Conservation (phyloP, 768 basidiomycete species). For the Trichaptum fuscoviolaceum region DNA sequence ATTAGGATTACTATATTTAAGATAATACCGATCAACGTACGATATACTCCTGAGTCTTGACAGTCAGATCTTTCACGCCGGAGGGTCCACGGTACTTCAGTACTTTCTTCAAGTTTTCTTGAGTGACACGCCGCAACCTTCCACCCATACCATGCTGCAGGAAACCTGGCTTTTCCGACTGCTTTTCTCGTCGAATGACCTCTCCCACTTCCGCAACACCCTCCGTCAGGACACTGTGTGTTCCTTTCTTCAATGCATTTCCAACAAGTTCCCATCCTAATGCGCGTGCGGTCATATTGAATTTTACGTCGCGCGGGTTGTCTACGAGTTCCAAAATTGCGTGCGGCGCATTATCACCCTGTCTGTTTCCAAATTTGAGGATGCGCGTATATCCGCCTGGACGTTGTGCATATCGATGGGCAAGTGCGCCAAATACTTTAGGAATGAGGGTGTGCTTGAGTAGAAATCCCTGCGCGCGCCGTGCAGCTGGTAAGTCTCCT, state of each 20-base stretch:
- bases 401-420: constrained; percentile 72
- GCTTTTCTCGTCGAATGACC: constrained; percentile 42
- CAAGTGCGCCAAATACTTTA: constrained; percentile 80
- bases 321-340: constrained; percentile 95
- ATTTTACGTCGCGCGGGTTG: constrained; percentile 81
- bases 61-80: constrained; percentile 42
- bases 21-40: constrained; percentile 36
- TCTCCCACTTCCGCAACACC: constrained; percentile 42
- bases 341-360: constrained; percentile 89
- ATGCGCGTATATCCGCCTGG: constrained; percentile 96
- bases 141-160: constrained; percentile 30
- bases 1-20: neutral
- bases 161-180: constrained; percentile 21
- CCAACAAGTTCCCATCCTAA: constrained; percentile 79
- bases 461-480: constrained; percentile 73
- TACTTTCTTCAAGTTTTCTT: constrained; percentile 72
- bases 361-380: constrained; percentile 83
- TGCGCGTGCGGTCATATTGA: constrained; percentile 83
- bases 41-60: constrained; percentile 59
- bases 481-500: constrained; percentile 62
- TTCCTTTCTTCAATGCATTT: constrained; percentile 43
- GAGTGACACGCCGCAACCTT: constrained; percentile 56
- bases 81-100: constrained; percentile 50
- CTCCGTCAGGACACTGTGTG: constrained; percentile 43
- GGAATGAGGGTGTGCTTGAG: constrained; percentile 65